Evolutionary conservation across 768 basidiomycete genomes (phyloP).

Genomic region (Lentinula sp.): DNA sequence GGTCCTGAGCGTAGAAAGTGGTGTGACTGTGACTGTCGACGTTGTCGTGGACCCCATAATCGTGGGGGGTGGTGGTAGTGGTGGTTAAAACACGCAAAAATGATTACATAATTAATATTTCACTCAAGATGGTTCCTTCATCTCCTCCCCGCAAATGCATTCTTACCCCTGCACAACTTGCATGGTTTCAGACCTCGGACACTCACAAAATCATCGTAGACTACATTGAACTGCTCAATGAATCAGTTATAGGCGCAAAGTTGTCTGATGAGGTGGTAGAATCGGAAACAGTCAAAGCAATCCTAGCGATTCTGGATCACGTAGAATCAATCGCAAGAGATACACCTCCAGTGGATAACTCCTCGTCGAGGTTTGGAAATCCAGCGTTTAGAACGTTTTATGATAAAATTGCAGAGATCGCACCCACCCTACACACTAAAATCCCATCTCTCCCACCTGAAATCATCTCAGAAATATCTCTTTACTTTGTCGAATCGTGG

Average conservation of each 20-base stretch:
- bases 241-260: constrained; percentile 69
- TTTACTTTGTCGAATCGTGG: constrained; percentile 86
- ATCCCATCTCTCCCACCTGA: constrained; percentile 54
- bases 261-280: constrained; percentile 55
- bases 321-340: constrained; percentile 61
- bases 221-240: constrained; percentile 74
- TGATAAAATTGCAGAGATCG: constrained; percentile 68
- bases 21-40: constrained; percentile 3
- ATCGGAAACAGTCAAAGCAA: constrained; percentile 59
- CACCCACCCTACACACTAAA: constrained; percentile 48
- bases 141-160: constrained; percentile 63
- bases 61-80: too few species aligned
- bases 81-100: neutral
- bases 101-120: neutral
- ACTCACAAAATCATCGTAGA: constrained; percentile 62
- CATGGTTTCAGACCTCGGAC: constrained; percentile 71
- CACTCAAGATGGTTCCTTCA: neutral
- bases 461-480: constrained; percentile 62
- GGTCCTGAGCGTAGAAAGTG: constrained; percentile 31
- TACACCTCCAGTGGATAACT: constrained; percentile 86
- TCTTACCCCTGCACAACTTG: constrained; percentile 69
- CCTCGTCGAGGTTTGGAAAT: constrained; percentile 92
- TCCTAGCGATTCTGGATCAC: constrained; percentile 58
- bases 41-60: neutral
- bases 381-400: constrained; percentile 93